Base-by-base conservation (phyloP, 176 grass and related monocot species). In the Carex littledalei region DNA sequence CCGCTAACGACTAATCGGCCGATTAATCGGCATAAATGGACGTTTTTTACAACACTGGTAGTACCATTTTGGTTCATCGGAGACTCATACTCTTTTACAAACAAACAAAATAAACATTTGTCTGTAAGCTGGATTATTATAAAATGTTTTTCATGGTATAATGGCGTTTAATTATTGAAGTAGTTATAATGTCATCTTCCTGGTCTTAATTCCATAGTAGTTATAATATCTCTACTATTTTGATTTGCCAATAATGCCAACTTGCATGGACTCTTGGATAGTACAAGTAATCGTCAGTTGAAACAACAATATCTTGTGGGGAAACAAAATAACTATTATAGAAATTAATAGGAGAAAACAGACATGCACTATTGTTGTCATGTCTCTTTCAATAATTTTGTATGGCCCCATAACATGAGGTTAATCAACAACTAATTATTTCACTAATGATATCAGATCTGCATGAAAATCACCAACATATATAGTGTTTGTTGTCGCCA, bases 181-280 rank as follows among this genome's bases (percentile, higher is more conserved):
- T 78, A 68, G 81, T 68, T 83, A 67, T 83, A 18, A 67, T 83
- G 81, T 83, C 81, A 5, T 55, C 16, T 50, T 83, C 81, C 8
- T 50, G 17, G 41, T 13, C 41, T 66, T 68, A 52, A 78, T 67
- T 68, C 41, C 41, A 63, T 6, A 83, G 81, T 67, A 83, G 60
- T 66, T 39, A 37, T 47, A 17, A 18, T 59, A 26, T 35, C 54
- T 18, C 35, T 37, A 81, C 4, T 68, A 83, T 83, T 83, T 56
- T 78, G 17, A 78, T 77, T 53, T 55, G 49, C 11, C 73, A 55
- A 54, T 16, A 77, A 56, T 78, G 24, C 74, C 49, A 78, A 78
- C 50, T 31, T 78, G 21, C 74, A 78, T 78, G 73, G 24, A 26
- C 50, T 52, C n/a, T 50, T 16, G 11, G 1, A 77, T 55, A 55